Evolutionary conservation across 768 basidiomycete genomes (phyloP), one percentile per base, ranked within the genome.

Genomic region (Favolaschia claudopus): DNA sequence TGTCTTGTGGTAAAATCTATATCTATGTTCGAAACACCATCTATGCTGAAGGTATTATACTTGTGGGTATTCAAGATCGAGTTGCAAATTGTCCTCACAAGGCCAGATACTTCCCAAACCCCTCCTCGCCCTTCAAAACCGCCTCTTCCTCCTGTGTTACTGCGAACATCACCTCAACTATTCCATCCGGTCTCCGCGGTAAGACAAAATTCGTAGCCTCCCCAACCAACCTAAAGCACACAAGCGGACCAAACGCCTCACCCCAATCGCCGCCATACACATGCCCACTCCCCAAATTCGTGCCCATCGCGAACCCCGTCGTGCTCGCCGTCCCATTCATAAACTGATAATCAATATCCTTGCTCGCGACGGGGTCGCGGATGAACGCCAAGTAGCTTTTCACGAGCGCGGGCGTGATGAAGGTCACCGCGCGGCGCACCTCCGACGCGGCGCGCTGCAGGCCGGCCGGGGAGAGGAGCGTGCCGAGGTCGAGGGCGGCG

Each of bases 81-180:
- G n/a, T n/a, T n/a, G n/a, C n/a, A n/a, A n/a, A n/a, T n/a, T n/a
- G n/a, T n/a, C n/a, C n/a, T n/a, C n/a, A 51, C 37, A 31, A 31
- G 27, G 38, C 38, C 25, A 40, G 27, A 51, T 51, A 51, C 29
- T 51, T 51, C 7, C 50, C 50, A 31, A 51, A 51, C 10, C 50
- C 37, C 14, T 51, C 50, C 4, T 9, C n/a, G 12, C 70, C n/a
- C 42, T 73, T 46, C 9, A 55, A 15, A 1, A 29, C 7, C 12
- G 44, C 54, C 17, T 36, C 54, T 27, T 55, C 54, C 27, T 55
- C 54, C 13, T 40, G 44, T 28, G 15, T 7, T 13, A 29, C 22
- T 24, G 7, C 32, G 12, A 55, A 13, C 9, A 55, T 24, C 22
- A 55, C 22, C 34, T 55, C 54, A 29, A 20, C 54, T n/a, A 28